These are phyloP conservation scores for Saxophila tyrrhenica DNA, from an alignment of 495 filamentous ascomycete genomes.

Conservation along the genomic window DNA sequence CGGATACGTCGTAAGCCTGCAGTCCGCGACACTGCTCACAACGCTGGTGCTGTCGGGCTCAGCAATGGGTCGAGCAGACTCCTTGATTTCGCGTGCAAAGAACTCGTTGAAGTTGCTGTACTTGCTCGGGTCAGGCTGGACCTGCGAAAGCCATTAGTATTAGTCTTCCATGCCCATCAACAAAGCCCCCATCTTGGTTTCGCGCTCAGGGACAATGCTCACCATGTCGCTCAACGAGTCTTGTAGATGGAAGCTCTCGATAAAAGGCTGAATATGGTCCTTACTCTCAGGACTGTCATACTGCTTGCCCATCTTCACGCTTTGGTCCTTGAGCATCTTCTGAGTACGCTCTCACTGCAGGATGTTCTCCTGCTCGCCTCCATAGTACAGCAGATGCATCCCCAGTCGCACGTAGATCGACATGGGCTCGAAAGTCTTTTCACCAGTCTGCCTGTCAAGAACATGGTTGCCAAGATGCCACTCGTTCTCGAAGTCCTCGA, in stretches of 20 bases:
- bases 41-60: constrained; percentile 11
- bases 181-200: too few species aligned
- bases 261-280: constrained; percentile 34
- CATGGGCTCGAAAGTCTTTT: constrained; percentile 33
- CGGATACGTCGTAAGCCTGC: constrained; percentile 18
- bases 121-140: constrained; percentile 26
- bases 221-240: constrained; percentile 25
- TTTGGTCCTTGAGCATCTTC: constrained; percentile 28
- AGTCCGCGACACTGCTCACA: constrained; percentile 18
- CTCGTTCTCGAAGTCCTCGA: constrained; percentile 27
- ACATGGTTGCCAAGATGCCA: constrained; percentile 37
- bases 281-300: constrained; percentile 31
- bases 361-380: constrained; percentile 29
- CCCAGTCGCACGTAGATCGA: constrained; percentile 36
- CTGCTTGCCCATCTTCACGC: constrained; percentile 34
- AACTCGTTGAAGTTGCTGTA: constrained; percentile 25
- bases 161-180: constrained; percentile 24
- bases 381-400: constrained; percentile 38
- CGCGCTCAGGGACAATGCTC: too few species aligned
- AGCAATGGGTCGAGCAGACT: constrained; percentile 16
- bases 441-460: constrained; percentile 31
- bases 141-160: background rate
- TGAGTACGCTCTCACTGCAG: constrained; percentile 31
- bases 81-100: constrained; percentile 20
- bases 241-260: constrained; percentile 30